Conservation (phyloP, 495 filamentous ascomycete species). For the Aspergillus wentii region DNA sequence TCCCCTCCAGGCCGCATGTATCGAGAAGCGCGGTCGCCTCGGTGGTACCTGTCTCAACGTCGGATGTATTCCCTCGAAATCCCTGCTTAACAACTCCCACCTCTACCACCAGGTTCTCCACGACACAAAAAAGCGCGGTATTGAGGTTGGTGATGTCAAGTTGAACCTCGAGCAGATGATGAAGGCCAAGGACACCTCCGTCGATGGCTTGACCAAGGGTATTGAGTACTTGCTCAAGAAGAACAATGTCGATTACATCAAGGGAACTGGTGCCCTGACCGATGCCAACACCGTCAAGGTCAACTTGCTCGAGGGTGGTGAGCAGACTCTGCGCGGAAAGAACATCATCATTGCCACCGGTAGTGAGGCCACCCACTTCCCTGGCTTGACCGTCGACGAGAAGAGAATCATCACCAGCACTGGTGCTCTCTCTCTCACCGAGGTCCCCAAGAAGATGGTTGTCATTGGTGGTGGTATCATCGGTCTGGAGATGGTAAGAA, state of each 20-base stretch:
- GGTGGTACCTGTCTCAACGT: constrained; percentile 98
- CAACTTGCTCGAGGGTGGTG: constrained; percentile 82
- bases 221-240: constrained; percentile 98
- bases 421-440: constrained; percentile 79
- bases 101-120: constrained; percentile 97
- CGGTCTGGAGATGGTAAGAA: constrained; percentile 86
- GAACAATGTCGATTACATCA: constrained; percentile 95
- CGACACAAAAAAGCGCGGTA: constrained; percentile 95
- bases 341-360: constrained; percentile 98
- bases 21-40: constrained; percentile 94
- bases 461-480: constrained; percentile 99
- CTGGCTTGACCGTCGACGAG: constrained; percentile 92
- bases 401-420: constrained; percentile 95
- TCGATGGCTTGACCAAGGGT: constrained; percentile 87
- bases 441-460: constrained; percentile 95
- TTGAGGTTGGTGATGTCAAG: constrained; percentile 93
- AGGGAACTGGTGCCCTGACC: constrained; percentile 80
- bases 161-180: constrained; percentile 93
- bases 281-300: constrained; percentile 91
- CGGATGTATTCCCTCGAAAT: constrained; percentile 98
- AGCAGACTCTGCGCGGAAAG: constrained; percentile 78
- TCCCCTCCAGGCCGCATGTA: constrained; percentile 73
- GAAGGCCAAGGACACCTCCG: constrained; percentile 94
- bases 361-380: constrained; percentile 91
- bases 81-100: constrained; percentile 98